Percentiles rank a stretch among this genome's conserved stretches.
Evolutionary conservation across 2,329 filamentous ascomycete genomes (phyloP).

Genomic region (Dryadomyces quercivorus): DNA sequence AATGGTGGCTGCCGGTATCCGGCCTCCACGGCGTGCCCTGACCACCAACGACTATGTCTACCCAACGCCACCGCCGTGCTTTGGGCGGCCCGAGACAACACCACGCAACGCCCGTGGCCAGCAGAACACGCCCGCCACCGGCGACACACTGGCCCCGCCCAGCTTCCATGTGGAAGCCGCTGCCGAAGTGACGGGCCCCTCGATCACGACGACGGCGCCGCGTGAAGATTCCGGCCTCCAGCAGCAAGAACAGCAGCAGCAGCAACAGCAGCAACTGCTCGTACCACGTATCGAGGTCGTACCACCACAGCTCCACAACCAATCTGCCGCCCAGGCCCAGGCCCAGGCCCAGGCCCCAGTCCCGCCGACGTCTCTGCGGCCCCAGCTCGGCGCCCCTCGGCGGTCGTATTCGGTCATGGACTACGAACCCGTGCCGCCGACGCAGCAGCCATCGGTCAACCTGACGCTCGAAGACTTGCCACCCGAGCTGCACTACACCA

Average conservation of each 20-base stretch:
- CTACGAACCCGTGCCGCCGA: conserved; percentile 40
- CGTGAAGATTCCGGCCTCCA: neutral
- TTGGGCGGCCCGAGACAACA: conserved; percentile 5
- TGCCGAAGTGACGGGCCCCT: neutral
- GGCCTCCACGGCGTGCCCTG: conserved; percentile 31
- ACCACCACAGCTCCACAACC: neutral
- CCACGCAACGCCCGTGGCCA: conserved; percentile 8
- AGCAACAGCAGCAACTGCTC: neutral
- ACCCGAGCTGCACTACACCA: conserved; percentile 44
- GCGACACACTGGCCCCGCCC: too few relatives aligned
- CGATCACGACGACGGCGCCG: neutral
- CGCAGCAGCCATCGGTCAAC: conserved; percentile 31
- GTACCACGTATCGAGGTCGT: neutral
- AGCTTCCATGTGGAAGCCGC: neutral
- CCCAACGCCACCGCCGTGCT: conserved; percentile 13
- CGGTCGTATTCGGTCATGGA: conserved; percentile 50
- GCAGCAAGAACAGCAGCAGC: neutral
- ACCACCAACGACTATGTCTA: conserved; percentile 33
- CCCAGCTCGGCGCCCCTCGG: conserved; percentile 27
- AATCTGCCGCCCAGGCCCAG: neutral
- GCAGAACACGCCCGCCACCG: neutral
- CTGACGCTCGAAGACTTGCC: conserved; percentile 41
- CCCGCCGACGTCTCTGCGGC: neutral
- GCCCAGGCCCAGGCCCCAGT: neutral
- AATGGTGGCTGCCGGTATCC: conserved; percentile 20